These are phyloP conservation scores for Nigrospora oryzae DNA, from an alignment of 2,329 filamentous ascomycete genomes.

Conservation along the genomic window DNA sequence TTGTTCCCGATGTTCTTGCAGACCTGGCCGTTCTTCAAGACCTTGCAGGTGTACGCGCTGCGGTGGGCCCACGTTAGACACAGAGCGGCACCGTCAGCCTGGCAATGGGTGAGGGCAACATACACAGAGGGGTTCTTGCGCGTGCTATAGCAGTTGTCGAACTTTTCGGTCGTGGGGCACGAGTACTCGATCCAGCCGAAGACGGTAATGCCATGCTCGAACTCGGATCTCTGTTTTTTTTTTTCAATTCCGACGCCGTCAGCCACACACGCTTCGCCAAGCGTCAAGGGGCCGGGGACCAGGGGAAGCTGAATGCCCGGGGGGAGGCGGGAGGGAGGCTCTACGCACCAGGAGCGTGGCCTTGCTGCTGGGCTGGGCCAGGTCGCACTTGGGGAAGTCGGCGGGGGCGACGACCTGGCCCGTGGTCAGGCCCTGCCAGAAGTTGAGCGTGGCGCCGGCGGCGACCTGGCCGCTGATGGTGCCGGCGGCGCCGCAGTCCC, in stretches of 20 bases:
- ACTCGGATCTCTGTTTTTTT: not conserved
- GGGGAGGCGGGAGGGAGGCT: no score
- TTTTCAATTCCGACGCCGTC: no score
- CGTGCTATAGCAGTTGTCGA: not conserved
- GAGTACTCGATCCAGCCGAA: slow-evolving; percentile 2
- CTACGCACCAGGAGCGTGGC: not conserved
- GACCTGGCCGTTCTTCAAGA: slow-evolving; percentile 1
- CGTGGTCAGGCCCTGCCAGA: not conserved
- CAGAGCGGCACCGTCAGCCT: not conserved
- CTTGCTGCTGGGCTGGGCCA: not conserved
- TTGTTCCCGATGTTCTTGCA: not conserved
- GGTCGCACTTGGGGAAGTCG: not conserved
- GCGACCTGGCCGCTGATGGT: not conserved
- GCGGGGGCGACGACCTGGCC: not conserved
- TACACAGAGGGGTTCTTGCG: not conserved
- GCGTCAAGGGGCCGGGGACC: not conserved
- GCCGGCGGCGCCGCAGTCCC: not conserved
- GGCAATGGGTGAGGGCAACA: not conserved
- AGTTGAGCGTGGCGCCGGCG: not conserved
- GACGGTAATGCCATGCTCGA: not conserved
- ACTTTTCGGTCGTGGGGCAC: not conserved
- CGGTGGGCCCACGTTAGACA: not conserved
- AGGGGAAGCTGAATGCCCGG: no score
- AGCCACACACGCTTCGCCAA: not conserved
- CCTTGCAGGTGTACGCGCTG: not conserved